Conservation (phyloP, 768 basidiomycete species). For the Tubosaeta sp. region DNA sequence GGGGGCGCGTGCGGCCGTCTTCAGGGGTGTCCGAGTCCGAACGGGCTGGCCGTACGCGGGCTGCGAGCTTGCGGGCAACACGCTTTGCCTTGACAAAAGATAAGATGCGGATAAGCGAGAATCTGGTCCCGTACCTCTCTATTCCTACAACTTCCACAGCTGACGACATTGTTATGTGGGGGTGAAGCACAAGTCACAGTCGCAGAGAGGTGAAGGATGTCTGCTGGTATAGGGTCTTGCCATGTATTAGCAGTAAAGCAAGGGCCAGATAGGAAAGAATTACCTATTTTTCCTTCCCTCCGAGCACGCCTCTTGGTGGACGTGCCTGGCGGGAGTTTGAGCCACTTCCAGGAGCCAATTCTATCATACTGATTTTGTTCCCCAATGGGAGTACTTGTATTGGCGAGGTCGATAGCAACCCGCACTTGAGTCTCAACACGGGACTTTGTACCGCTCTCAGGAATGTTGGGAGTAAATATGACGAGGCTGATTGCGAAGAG, state of each 20-base stretch:
- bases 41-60: slow-evolving; percentile 72
- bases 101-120: slow-evolving; percentile 4
- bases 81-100: slow-evolving; percentile 67
- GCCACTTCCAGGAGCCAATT: slow-evolving; percentile 88
- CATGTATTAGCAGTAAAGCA: slow-evolving; percentile 17
- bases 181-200: slow-evolving; percentile 78
- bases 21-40: slow-evolving; percentile 71
- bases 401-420: slow-evolving; percentile 74
- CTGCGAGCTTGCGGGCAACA: slow-evolving; percentile 82
- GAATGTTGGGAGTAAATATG: slow-evolving; percentile 80
- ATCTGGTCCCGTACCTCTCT: slow-evolving; percentile 59
- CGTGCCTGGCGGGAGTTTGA: slow-evolving; percentile 75
- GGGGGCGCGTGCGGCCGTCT: slow-evolving; percentile 45
- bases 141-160: slow-evolving; percentile 83
- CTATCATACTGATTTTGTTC: slow-evolving; percentile 68
- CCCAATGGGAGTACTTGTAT: slow-evolving; percentile 53
- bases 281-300: slow-evolving; percentile 81
- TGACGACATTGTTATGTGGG: slow-evolving; percentile 70
- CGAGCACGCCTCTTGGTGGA: slow-evolving; percentile 81
- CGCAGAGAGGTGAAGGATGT: slow-evolving; percentile 68
- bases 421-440: slow-evolving; percentile 95
- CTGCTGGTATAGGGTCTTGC: slow-evolving; percentile 61
- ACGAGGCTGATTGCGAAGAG: slow-evolving; percentile 50
- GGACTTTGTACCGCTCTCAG: slow-evolving; percentile 79
- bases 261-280: slow-evolving; percentile 15